Base-by-base conservation (phyloP, 2,329 filamentous ascomycete species). In the Paramyrothecium sp. region DNA sequence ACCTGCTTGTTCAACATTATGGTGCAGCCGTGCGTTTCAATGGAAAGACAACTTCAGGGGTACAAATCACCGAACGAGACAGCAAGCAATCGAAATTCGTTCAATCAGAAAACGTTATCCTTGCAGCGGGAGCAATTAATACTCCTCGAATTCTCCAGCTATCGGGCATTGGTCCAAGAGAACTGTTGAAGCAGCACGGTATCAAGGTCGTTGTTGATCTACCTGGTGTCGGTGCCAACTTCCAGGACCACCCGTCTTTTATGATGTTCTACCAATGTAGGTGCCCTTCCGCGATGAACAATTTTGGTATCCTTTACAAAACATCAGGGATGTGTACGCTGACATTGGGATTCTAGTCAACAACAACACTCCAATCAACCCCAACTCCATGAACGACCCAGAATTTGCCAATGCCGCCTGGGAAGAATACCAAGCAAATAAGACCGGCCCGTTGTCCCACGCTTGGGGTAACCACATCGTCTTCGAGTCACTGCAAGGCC, bases 141-240 rank as follows among this genome's bases (percentile, higher is more conserved):
- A 81, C 81, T 1, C 82, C 83, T 1, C 79, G 84, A 41, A 67
- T 88, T 1, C 77, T 88, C 3, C 83, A 84, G 63, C 74, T 84
- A 2, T 82, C 77, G 17, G 85, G 85, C 26, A 75, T 88, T 26
- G 85, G 85, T 2, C 78, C 79, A 1, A 63, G 62, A 8, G 65
- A 72, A 0, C 77, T 86, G 44, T 75, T 88, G 2, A 56, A 74
- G 10, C 69, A 72, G 3, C 74, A 79, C 54, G 68, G 72, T 11
- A 82, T 87, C 57, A 65, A 73, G 0, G 73, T 81, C 5, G 58
- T 84, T 21, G 69, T 76, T 0, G 78, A 88, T 61, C 74, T 83
- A 1, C 84, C 83, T 0, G 84, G 83, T 16, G 84, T 89, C 2
- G 86, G 71, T 1, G 66, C 71, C 17, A 73, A 73, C 22, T 63